Evolutionary conservation across 306 rosid genomes (phyloP).

Genomic region (Quercus robur): DNA sequence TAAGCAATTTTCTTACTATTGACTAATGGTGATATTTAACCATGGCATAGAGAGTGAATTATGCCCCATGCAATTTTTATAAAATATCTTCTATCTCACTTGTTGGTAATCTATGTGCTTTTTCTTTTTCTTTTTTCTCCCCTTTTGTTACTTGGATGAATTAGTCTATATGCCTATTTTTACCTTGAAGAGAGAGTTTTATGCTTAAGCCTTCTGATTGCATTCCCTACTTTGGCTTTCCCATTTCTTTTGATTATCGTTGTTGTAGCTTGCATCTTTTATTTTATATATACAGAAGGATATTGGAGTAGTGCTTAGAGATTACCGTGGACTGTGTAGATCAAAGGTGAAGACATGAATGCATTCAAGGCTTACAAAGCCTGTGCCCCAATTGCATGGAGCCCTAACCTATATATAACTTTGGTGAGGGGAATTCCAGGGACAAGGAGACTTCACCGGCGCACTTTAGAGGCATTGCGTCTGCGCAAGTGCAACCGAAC

Average conservation of each 20-base stretch:
- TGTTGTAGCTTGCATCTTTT: neutral
- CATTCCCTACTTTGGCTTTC: no score
- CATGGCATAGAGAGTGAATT: neutral
- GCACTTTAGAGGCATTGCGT: constrained; percentile 84
- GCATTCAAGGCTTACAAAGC: constrained; percentile 91
- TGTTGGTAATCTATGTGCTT: no score
- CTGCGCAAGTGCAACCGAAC: constrained; percentile 85
- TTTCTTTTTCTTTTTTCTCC: no score
- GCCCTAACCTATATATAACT: constrained; percentile 77
- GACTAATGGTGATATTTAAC: neutral
- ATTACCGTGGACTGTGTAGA: constrained; percentile 29
- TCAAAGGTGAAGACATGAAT: constrained; percentile 61
- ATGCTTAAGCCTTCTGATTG: neutral
- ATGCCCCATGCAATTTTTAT: no score
- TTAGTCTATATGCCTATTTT: neutral
- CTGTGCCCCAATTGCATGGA: constrained; percentile 80
- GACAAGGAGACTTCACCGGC: constrained; percentile 84
- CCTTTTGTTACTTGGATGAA: no score
- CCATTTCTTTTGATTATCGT: neutral
- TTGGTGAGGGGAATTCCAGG: constrained; percentile 95
- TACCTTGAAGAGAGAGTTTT: neutral
- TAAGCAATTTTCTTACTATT: neutral
- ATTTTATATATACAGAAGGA: no score
- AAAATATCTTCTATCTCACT: no score
- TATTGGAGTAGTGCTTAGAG: neutral